phyloP scores from a whole-genome alignment of 139 green algal genomes.

The Chlorella sp. region DNA sequence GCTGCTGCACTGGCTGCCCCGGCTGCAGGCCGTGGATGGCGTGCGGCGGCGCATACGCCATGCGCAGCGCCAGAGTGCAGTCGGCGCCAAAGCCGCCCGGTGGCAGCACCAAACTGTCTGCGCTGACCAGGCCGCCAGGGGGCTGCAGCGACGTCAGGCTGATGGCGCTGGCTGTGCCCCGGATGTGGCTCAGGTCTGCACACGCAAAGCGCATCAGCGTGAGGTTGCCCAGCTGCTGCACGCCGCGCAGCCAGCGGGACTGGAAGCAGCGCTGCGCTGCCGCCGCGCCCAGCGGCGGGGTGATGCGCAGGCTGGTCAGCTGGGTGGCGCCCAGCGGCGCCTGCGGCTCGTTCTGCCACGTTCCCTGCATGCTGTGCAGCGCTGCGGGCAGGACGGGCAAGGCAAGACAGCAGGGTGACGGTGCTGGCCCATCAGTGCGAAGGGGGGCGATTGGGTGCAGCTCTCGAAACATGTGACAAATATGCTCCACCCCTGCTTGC shows the following conservation, averaged over 20 bases:
- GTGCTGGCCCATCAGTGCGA: too few species aligned
- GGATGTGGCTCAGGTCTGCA: slow-evolving; percentile 8
- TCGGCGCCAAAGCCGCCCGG: slow-evolving; percentile 18
- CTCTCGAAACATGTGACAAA: too few species aligned
- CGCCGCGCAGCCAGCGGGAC: slow-evolving; percentile 15
- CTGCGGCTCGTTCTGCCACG: slow-evolving; percentile 13
- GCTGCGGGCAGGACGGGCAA: neutral
- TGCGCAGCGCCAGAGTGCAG: slow-evolving; percentile 14
- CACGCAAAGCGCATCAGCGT: slow-evolving; percentile 1
- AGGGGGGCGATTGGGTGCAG: too few species aligned
- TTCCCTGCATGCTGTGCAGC: neutral
- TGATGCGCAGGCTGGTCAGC: slow-evolving; percentile 23
- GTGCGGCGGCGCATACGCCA: slow-evolving; percentile 1
- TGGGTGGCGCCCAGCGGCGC: neutral
- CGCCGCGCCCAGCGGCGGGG: slow-evolving; percentile 9
- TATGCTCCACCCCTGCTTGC: too few species aligned
- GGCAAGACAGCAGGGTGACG: too few species aligned
- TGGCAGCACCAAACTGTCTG: slow-evolving; percentile 11
- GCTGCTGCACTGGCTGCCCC: neutral
- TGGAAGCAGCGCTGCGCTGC: neutral
- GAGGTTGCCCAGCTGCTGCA: neutral
- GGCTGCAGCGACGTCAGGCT: slow-evolving; percentile 5
- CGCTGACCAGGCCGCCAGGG: neutral
- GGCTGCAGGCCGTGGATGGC: neutral
- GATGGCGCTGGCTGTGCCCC: neutral